Evolutionary conservation across 768 basidiomycete species (phyloP).

Genomic region (Rhizopogon vinicolor): DNA sequence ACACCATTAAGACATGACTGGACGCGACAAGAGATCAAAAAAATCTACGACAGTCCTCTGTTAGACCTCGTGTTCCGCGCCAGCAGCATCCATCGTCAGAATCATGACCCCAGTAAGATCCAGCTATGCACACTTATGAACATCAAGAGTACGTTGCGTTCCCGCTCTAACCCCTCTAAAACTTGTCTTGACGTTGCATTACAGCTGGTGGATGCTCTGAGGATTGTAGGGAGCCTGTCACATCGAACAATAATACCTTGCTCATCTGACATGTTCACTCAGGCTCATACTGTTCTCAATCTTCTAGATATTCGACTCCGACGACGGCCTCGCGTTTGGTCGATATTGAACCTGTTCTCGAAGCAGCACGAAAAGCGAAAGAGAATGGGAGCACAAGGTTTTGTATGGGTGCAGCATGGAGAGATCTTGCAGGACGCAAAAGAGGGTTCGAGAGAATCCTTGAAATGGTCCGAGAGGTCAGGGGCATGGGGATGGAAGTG

Average conservation of each 20-base stretch:
- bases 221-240: conserved; percentile 64
- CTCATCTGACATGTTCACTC: conserved; percentile 4
- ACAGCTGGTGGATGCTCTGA: conserved; percentile 93
- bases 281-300: conserved; percentile 98
- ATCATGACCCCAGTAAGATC: conserved; percentile 86
- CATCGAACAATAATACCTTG: neutral
- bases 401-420: conserved; percentile 99
- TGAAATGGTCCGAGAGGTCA: conserved; percentile 85
- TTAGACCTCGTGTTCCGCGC: conserved; percentile 88
- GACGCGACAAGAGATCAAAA: conserved; percentile 76
- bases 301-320: conserved; percentile 84
- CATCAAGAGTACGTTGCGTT: conserved; percentile 80
- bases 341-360: conserved; percentile 87
- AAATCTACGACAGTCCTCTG: conserved; percentile 80
- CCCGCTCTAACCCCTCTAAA: conserved; percentile 19
- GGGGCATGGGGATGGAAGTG: conserved; percentile 98
- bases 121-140: conserved; percentile 98
- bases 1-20: conserved; percentile 55
- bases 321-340: conserved; percentile 87
- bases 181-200: conserved; percentile 3
- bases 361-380: conserved; percentile 90
- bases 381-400: conserved; percentile 96
- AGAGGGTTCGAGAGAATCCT: conserved; percentile 91
- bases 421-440: conserved; percentile 89
- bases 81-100: conserved; percentile 76